Evolutionary conservation across 1,284 basidiomycete genomes (phyloP).

Genomic region (Hemileia vastatrix): DNA sequence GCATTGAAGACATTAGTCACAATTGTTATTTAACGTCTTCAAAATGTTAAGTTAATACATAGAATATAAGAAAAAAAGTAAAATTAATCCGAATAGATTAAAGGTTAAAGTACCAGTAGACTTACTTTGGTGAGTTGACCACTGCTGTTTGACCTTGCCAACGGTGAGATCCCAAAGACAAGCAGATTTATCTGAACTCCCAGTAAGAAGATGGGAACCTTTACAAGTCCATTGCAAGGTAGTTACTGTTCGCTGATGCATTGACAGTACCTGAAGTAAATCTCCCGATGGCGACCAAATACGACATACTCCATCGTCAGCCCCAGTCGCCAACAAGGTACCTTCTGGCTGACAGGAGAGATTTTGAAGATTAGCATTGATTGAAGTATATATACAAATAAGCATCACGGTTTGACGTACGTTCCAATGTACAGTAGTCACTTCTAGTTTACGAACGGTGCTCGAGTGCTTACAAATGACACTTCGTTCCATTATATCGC

Average conservation of each 20-base stretch:
- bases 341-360: conserved; percentile 22
- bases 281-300: conserved; percentile 52
- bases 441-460: conserved; percentile 63
- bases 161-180: conserved; percentile 35
- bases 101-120: no score
- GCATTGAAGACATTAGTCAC: no score
- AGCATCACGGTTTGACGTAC: conserved; percentile 40
- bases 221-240: conserved; percentile 30
- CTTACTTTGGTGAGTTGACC: conserved; percentile 25
- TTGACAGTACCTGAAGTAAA: conserved; percentile 36
- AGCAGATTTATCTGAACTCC: conserved; percentile 30
- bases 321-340: conserved; percentile 52
- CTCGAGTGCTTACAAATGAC: no score
- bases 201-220: conserved; percentile 33
- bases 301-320: conserved; percentile 52
- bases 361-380: background rate
- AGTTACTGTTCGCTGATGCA: conserved; percentile 35
- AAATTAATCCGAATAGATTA: no score
- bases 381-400: background rate
- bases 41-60: no score
- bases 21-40: no score
- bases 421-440: conserved; percentile 65
- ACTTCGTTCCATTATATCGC: no score
- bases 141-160: conserved; percentile 36
- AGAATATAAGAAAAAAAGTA: no score